Evolutionary conservation across 768 basidiomycete genomes (phyloP), one percentile per base, ranked within the genome.

Genomic region (Hortiboletus flavorubellus): DNA sequence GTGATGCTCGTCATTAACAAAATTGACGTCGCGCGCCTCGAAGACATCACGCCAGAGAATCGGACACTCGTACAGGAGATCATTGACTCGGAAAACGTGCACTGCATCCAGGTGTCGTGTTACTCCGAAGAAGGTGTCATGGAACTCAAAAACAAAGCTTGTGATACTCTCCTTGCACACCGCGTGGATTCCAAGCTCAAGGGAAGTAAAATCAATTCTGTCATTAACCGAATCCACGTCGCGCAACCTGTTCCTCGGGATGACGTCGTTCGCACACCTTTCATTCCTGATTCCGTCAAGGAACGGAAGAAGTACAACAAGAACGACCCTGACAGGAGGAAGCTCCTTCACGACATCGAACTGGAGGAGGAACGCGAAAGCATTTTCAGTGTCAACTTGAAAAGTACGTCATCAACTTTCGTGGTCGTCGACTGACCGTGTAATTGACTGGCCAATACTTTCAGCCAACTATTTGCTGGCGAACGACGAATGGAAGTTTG

Each of bases 111-210:
- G 68, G 85, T 93, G 16, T 98, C 97, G 16, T 96, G 93, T 70
- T 86, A 93, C 76, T 89, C 94, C 23, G 96, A 98, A 58, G 97
- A 99, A 68, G 96, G 96, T 30, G 95, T 99, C 58, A 98, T 95
- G 89, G 87, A 91, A 46, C 86, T 98, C 60, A 93, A 96, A 73
- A 96, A 93, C 75, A 85, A 83, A 58, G 94, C 96, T 1, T 99
- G 97, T 73, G 97, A 98, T 64, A 87, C 91, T 2, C 83, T 99
- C 21, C 86, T 99, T 31, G 92, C 95, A 1, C 91, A 95, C 68
- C 87, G 97, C 35, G 96, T 99, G 46, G 94, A 97, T 62, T 78
- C 79, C 66, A 98, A 98, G 77, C 83, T 98, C 68, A 93, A 92
- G 69, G 96, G 96, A 14, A 90, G 77, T 71, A 93, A 97, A 71